Evolutionary conservation across 345 rosid genomes (phyloP), one percentile per base, ranked within the genome.

Genomic region (Sonneratia alba): DNA sequence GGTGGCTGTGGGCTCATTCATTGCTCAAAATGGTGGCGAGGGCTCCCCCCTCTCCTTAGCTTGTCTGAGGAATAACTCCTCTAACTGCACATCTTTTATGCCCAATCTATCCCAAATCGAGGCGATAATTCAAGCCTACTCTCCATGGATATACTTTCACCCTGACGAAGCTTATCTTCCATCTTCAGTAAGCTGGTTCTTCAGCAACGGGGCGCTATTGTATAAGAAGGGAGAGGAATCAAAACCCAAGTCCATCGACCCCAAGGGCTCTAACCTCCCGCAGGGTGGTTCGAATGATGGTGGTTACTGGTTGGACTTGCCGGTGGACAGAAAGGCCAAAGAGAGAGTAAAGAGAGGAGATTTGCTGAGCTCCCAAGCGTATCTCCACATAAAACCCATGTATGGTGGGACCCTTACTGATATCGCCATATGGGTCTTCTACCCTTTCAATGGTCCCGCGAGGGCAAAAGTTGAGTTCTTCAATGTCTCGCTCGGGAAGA

Each of bases 371-470:
- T 37, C 62, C 70, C 72, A 37, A 38, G 76, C 73, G 48, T 77
- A 72, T 3, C 51, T 77, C 36, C 79, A 77, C 48, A 61, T 69
- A n/a, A 77, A 77, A 51, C 79, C 76, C 14, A 73, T 69, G 70
- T 38, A 56, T 16, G 79, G 73, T 9, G 70, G 66, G 18, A 77
- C 79, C 3, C 68, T 72, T 32, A 72, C 67, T 0, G 79, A 77
- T 67, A 13, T 77, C n/a, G 79, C 73, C 38, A 43, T 72, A 24
- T 77, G 79, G 79, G 32, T 77, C 42, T 77, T 77, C 57, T 77
- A 72, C 70, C 79, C 79, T 49, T 77, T 77, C 72, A 77, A 72
- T 42, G 76, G 79, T 21, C 73, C 73, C 12, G 79, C 61, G 15
- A 68, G 10, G 70, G 72, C 75, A 24, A 72, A 77, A 66, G 76